These are phyloP conservation scores for Coniferiporia weirii DNA, from an alignment of 1,284 basidiomycete genomes.

Conservation along the genomic window DNA sequence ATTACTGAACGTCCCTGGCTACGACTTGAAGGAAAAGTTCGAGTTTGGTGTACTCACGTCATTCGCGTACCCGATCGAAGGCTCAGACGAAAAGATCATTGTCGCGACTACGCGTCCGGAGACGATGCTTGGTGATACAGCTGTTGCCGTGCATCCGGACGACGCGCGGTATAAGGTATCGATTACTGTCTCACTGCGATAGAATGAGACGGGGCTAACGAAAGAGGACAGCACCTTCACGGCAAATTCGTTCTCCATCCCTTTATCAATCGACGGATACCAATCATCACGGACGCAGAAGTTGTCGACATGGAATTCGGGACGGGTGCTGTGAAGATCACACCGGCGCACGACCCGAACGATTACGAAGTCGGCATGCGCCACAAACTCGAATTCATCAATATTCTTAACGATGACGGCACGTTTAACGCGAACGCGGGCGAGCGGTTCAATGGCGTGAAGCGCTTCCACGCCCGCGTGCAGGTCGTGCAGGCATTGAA, in stretches of 20 bases:
- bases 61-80: conserved; percentile 91
- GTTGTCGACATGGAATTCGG: conserved; percentile 95
- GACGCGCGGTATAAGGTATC: conserved; percentile 81
- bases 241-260: conserved; percentile 93
- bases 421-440: conserved; percentile 94
- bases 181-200: background rate
- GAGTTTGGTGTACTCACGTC: conserved; percentile 97
- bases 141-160: conserved; percentile 93
- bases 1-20: conserved; percentile 88
- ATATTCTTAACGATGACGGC: conserved; percentile 95
- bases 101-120: conserved; percentile 98
- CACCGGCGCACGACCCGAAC: conserved; percentile 97
- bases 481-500: conserved; percentile 84
- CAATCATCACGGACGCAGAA: conserved; percentile 84
- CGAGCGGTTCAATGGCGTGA: conserved; percentile 84
- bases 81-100: conserved; percentile 89
- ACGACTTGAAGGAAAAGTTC: conserved; percentile 90
- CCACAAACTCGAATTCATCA: conserved; percentile 92
- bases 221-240: conserved; percentile 67
- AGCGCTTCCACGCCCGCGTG: conserved; percentile 91
- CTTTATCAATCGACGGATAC: conserved; percentile 83
- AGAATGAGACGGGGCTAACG: background rate
- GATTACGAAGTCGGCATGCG: conserved; percentile 94
- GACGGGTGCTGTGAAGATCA: conserved; percentile 99
- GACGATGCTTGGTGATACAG: conserved; percentile 98